A percentile compares a stretch with the other conserved stretches of the same genome.
These are phyloP conservation scores for Teratosphaeria viscida DNA, from an alignment of 2,329 filamentous ascomycete genomes.

Conservation along the genomic window DNA sequence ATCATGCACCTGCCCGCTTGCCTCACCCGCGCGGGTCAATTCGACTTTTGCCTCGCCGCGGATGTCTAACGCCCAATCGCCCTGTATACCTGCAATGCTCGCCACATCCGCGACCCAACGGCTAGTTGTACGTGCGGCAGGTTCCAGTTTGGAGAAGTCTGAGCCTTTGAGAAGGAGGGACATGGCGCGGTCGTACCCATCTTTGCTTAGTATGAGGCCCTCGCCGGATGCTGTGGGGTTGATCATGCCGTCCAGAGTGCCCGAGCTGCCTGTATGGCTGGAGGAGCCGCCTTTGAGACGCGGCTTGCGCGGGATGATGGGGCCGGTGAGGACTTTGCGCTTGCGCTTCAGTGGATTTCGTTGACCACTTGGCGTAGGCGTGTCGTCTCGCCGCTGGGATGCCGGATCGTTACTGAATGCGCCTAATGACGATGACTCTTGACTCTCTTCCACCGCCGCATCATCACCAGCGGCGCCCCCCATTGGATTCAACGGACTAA, in stretches of 20 bases:
- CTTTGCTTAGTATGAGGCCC: slow-evolving; percentile 15
- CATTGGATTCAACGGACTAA: slow-evolving; percentile 42
- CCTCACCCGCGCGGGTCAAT: slow-evolving; percentile 1
- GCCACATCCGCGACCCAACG: slow-evolving; percentile 61
- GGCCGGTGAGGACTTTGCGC: slow-evolving; percentile 44
- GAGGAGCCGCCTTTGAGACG: slow-evolving; percentile 21
- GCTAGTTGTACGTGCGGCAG: slow-evolving; percentile 53
- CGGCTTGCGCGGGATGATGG: slow-evolving; percentile 54
- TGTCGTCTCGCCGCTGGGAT: slow-evolving; percentile 1
- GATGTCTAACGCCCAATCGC: slow-evolving; percentile 13
- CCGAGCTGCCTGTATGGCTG: slow-evolving; percentile 3
- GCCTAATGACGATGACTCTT: slow-evolving; percentile 5
- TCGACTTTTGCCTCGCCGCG: slow-evolving; percentile 9
- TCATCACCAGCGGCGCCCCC: background rate
- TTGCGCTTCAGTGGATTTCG: slow-evolving; percentile 13
- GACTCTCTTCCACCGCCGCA: slow-evolving; percentile 6
- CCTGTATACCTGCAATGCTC: slow-evolving; percentile 10
- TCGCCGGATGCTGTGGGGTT: slow-evolving; percentile 5
- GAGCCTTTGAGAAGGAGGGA: slow-evolving; percentile 53
- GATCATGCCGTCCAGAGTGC: slow-evolving; percentile 9
- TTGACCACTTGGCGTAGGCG: background rate
- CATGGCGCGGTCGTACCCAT: slow-evolving; percentile 39
- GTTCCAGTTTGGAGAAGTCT: slow-evolving; percentile 58
- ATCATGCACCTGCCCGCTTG: slow-evolving; percentile 15
- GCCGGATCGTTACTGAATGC: background rate